Evolutionary conservation across 116 monocot genomes (phyloP).

Genomic region (Posidonia oceanica): DNA sequence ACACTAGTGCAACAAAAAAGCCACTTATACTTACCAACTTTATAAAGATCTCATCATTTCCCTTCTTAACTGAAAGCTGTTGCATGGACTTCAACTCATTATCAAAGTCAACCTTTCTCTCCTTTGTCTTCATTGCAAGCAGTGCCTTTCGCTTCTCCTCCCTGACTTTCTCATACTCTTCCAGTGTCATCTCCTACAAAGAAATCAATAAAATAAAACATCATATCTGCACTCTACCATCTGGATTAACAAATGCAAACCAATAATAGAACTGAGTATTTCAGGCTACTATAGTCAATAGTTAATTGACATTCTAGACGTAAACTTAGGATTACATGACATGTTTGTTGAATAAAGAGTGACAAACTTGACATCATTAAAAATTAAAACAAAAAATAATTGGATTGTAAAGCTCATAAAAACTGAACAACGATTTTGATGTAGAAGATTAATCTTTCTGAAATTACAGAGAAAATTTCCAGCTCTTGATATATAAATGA

Average conservation of each 20-base stretch:
- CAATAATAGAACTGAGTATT: not conserved
- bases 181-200: constrained; percentile 87
- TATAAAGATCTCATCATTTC: constrained; percentile 57
- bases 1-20: not conserved
- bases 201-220: not conserved
- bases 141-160: constrained; percentile 88
- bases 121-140: constrained; percentile 59
- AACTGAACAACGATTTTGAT: too few relatives aligned
- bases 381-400: too few relatives aligned
- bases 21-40: constrained; percentile 42
- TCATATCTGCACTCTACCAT: not conserved
- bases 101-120: constrained; percentile 75
- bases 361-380: too few relatives aligned
- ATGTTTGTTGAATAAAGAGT: too few relatives aligned
- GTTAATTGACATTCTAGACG: too few relatives aligned
- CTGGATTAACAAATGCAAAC: too few relatives aligned
- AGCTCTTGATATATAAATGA: too few relatives aligned
- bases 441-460: too few relatives aligned
- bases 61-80: constrained; percentile 72
- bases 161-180: constrained; percentile 86
- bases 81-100: constrained; percentile 74
- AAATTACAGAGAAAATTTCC: too few relatives aligned
- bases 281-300: not conserved
- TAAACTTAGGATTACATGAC: too few relatives aligned
- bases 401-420: too few relatives aligned